Conservation (phyloP, 1,284 basidiomycete genomes). For the Cutaneotrichosporon sp. region DNA sequence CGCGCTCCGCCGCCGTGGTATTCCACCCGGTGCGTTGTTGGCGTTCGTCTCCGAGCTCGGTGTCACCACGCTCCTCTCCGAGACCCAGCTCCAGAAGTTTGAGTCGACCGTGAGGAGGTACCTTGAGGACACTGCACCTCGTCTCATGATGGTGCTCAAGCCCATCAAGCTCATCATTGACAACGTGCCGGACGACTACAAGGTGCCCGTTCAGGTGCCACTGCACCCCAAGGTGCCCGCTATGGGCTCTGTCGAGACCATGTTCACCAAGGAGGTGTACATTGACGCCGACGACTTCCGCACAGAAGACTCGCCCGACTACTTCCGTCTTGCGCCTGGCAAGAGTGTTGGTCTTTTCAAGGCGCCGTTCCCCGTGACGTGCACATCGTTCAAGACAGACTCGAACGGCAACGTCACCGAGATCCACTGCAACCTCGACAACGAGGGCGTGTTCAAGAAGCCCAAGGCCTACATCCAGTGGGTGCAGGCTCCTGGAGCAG, state of each 20-base stretch:
- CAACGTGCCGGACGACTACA: slow-evolving; percentile 84
- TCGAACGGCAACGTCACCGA: slow-evolving; percentile 70
- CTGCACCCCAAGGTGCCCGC: slow-evolving; percentile 91
- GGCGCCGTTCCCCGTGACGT: slow-evolving; percentile 93
- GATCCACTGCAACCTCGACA: slow-evolving; percentile 75
- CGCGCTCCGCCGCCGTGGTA: slow-evolving; percentile 86
- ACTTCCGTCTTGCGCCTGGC: slow-evolving; percentile 95
- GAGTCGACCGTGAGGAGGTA: slow-evolving; percentile 86
- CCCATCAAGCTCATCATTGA: slow-evolving; percentile 90
- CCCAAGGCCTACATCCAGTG: slow-evolving; percentile 97
- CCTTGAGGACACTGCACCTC: slow-evolving; percentile 82
- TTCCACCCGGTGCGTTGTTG: slow-evolving; percentile 92
- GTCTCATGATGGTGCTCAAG: slow-evolving; percentile 87
- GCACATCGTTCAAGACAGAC: slow-evolving; percentile 79
- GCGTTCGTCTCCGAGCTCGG: slow-evolving; percentile 91
- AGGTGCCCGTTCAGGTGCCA: slow-evolving; percentile 81
- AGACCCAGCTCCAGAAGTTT: slow-evolving; percentile 84
- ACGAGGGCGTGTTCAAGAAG: slow-evolving; percentile 65
- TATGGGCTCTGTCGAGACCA: slow-evolving; percentile 77
- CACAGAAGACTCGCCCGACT: slow-evolving; percentile 85
- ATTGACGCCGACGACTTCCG: slow-evolving; percentile 96
- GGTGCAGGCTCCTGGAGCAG: slow-evolving; percentile 82
- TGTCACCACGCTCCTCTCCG: slow-evolving; percentile 81
- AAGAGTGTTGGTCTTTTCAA: slow-evolving; percentile 97
- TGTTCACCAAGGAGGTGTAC: slow-evolving; percentile 86